Percentiles rank a stretch among this genome's conserved stretches.
Conservation (phyloP, 1,139 yeast species). For the Protomyces gravidus region DNA sequence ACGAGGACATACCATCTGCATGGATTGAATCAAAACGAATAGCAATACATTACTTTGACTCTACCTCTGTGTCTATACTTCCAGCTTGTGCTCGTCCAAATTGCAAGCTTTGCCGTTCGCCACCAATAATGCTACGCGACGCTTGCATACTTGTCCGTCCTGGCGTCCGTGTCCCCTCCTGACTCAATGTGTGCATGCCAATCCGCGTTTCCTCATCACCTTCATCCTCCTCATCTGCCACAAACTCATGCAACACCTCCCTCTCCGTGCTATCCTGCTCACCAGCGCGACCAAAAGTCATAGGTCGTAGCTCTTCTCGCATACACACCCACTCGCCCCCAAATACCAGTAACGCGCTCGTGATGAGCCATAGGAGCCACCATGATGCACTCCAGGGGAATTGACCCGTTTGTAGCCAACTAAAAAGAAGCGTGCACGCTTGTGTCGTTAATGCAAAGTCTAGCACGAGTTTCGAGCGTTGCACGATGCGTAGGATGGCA, state of each 20-base stretch:
- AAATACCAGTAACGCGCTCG: constrained; percentile 21
- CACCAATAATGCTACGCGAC: not conserved
- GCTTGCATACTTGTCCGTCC: not conserved
- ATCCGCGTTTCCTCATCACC: not conserved
- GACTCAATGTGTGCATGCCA: not conserved
- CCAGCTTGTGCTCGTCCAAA: too few species aligned
- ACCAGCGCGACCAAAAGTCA: constrained; percentile 11
- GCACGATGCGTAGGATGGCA: constrained; percentile 9
- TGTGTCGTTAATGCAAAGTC: constrained; percentile 29
- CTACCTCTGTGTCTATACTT: not conserved
- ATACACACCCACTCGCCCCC: constrained; percentile 30
- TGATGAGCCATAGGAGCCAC: constrained; percentile 26
- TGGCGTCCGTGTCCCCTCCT: not conserved
- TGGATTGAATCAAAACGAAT: not conserved
- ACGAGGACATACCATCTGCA: constrained; percentile 19
- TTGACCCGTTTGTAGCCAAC: constrained; percentile 13
- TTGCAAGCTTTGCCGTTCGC: not conserved
- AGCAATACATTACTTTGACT: not conserved
- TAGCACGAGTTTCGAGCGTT: constrained; percentile 29
- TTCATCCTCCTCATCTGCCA: not conserved
- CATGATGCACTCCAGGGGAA: constrained; percentile 22
- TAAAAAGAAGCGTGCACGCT: constrained; percentile 11
- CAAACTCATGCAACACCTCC: not conserved
- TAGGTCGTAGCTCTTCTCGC: constrained; percentile 25
- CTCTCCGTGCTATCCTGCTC: not conserved